Conservation (phyloP, 768 basidiomycete genomes). For the Cystofilobasidium ferigula region DNA sequence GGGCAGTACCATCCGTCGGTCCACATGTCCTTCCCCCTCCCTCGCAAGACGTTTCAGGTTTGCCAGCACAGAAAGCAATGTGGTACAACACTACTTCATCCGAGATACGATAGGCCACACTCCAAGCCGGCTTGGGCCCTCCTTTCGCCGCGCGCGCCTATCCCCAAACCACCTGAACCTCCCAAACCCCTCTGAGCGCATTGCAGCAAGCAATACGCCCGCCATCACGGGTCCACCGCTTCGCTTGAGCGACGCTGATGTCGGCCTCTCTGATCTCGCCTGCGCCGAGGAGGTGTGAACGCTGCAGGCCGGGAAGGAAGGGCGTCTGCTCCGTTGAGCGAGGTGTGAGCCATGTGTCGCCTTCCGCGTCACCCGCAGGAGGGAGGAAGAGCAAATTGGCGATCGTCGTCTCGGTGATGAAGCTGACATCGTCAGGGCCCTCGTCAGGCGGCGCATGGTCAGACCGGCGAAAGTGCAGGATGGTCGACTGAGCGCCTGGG, state of each 20-base stretch:
- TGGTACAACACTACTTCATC: too few relatives aligned
- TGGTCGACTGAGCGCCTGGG: not conserved
- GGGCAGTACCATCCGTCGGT: too few relatives aligned
- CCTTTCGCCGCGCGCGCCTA: not conserved
- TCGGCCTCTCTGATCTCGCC: not conserved
- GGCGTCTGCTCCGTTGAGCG: not conserved
- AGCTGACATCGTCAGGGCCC: not conserved
- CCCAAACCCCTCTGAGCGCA: conserved; percentile 19
- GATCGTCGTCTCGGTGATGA: conserved; percentile 20
- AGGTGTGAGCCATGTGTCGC: conserved; percentile 13
- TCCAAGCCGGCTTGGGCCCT: too few relatives aligned
- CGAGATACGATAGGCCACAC: too few relatives aligned
- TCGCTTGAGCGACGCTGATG: not conserved
- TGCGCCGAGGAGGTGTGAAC: not conserved
- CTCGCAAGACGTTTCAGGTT: too few relatives aligned
- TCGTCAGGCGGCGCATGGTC: not conserved
- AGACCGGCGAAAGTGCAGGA: not conserved
- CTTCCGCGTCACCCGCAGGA: not conserved
- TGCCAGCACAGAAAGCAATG: too few relatives aligned
- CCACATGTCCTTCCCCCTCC: too few relatives aligned
- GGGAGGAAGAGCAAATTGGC: conserved; percentile 21
- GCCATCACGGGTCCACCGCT: conserved; percentile 4
- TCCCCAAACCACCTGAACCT: not conserved
- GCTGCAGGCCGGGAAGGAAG: conserved; percentile 11
- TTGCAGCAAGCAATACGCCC: conserved; percentile 15